Evolutionary conservation across 441 rosid species (phyloP), one percentile per base, ranked within the genome.

Genomic region (Geranium incanum): DNA sequence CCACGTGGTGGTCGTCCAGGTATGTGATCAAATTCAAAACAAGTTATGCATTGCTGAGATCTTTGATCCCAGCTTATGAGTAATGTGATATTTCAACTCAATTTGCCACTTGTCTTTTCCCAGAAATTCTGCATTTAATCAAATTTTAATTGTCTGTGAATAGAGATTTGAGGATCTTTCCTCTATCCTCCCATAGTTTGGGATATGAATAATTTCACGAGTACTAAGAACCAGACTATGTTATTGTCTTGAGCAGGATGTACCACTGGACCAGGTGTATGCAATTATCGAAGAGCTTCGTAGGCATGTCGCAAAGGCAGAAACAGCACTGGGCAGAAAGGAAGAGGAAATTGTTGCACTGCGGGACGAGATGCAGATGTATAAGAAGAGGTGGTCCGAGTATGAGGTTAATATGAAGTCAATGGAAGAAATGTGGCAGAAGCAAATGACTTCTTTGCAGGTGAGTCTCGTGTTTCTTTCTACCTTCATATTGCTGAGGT

Each of bases 381-480:
- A 72, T 65, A 95, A 89, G 75, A 83, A 81, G 69, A 87, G 83
- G 77, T 92, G 97, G 97, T 84, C 82, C 0, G 97, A 91, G 1
- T 87, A 90, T 13, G 96, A 95, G 83, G 79, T 80, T 39, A 95
- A 85, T 79, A 90, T 95, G 96, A 90, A 90, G 82, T 82, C 91
- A 28, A 91, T 88, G 96, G 99, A 95, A 83, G 98, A 92, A 72
- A 85, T 85, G 75, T 92, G 97, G 97, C 92, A 87, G 79, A 85
- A 82, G 80, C 98, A 95, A 80, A 88, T 91, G 93, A 80, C 84
- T 12, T 85, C 98, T 18, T 78, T 88, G 86, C 97, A 90, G 82
- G 99, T 90, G 70, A 81, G 90, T 70, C 59, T 39, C 68, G 1
- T 28, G 33, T 28, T 28, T 28, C 33, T 28, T 28, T 28, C 33